Evolutionary conservation across 371 early-diverging fungal genomes (phyloP).

Genomic region (Actinomortierella ambigua): DNA sequence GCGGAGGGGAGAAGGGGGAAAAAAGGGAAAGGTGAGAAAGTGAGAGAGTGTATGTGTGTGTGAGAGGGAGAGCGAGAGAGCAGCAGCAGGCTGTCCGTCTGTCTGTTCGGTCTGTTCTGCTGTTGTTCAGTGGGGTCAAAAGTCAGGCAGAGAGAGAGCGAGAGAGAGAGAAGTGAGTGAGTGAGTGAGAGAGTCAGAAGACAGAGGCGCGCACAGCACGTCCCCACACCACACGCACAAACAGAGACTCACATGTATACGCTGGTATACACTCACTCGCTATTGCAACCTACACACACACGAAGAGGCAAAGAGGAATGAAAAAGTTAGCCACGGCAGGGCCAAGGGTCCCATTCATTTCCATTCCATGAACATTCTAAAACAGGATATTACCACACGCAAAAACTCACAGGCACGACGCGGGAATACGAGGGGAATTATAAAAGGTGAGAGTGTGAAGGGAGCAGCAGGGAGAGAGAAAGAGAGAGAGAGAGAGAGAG

Average conservation of each 20-base stretch:
- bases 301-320: not conserved
- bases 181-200: too few species aligned
- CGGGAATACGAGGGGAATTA: constrained; percentile 4
- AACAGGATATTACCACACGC: not conserved
- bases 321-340: not conserved
- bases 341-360: not conserved
- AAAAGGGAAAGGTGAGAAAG: not conserved
- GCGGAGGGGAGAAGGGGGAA: not conserved
- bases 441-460: not conserved
- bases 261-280: too few species aligned
- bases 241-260: too few species aligned
- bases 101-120: too few species aligned
- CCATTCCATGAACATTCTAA: not conserved
- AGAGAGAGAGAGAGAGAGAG: constrained; percentile 8
- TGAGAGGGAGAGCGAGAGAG: not conserved
- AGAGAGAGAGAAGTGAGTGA: not conserved
- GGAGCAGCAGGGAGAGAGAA: constrained; percentile 5
- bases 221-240: too few species aligned
- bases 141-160: not conserved
- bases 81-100: too few species aligned
- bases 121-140: too few species aligned
- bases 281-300: not conserved
- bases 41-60: not conserved
- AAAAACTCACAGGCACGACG: constrained; percentile 2
- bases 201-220: too few species aligned